A percentile compares a stretch with the other conserved stretches of the same genome.
Evolutionary conservation across 352 stramenopile genomes (phyloP).

Genomic region (Pythium pyrilobum): DNA sequence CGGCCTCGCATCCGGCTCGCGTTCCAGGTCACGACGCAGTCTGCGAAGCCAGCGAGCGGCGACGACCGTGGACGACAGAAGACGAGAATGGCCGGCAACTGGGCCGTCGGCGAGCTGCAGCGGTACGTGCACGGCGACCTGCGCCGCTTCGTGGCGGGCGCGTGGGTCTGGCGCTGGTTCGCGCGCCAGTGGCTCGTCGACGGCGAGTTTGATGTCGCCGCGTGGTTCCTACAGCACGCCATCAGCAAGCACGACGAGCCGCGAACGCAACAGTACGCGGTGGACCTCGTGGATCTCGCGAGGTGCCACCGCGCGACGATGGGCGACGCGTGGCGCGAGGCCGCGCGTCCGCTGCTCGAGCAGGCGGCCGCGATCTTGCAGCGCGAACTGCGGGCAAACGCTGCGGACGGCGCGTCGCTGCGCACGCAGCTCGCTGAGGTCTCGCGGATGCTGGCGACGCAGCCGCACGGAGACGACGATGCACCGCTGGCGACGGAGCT

Average conservation of each 20-base stretch:
- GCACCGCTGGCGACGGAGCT: slow-evolving; percentile 26
- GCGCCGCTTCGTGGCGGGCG: slow-evolving; percentile 31
- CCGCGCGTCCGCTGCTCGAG: slow-evolving; percentile 11
- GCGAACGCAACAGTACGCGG: neutral
- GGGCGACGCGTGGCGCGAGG: slow-evolving; percentile 9
- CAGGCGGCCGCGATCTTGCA: slow-evolving; percentile 11
- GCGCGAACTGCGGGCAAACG: slow-evolving; percentile 8
- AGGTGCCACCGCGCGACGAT: slow-evolving; percentile 38
- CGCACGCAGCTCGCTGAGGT: slow-evolving; percentile 14
- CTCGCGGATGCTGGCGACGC: neutral
- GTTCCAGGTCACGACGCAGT: slow-evolving; percentile 28
- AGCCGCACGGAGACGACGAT: neutral
- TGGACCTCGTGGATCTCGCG: slow-evolving; percentile 31
- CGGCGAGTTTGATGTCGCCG: slow-evolving; percentile 39
- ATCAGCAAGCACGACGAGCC: neutral
- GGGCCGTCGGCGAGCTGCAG: slow-evolving; percentile 35
- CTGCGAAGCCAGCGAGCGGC: neutral
- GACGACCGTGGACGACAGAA: neutral
- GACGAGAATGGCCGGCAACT: slow-evolving; percentile 27
- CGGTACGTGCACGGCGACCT: slow-evolving; percentile 46
- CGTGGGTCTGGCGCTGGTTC: slow-evolving; percentile 63
- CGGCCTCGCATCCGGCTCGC: slow-evolving; percentile 16
- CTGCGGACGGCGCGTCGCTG: neutral
- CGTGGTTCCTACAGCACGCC: slow-evolving; percentile 39
- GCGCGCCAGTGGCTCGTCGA: slow-evolving; percentile 31